Percentiles rank a stretch among this genome's conserved stretches.
Evolutionary conservation across 2,329 filamentous ascomycete genomes (phyloP).

Genomic region (Xylariaceae sp.): DNA sequence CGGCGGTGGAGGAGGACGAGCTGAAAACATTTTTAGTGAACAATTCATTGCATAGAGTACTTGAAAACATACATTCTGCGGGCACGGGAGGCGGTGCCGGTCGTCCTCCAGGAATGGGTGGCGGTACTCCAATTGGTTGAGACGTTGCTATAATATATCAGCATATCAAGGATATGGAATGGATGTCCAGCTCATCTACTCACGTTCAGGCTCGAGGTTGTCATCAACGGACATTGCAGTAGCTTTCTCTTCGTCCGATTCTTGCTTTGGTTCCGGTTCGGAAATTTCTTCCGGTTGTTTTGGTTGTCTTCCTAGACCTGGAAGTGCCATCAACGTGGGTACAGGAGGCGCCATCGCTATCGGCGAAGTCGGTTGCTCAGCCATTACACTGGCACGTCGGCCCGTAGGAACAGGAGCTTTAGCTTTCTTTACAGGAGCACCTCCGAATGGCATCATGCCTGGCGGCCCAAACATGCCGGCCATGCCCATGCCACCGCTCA

Average conservation of each 20-base stretch:
- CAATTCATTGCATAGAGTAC: not conserved
- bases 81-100: slow-evolving; percentile 55
- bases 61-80: slow-evolving; percentile 52
- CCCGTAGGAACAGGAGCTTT: slow-evolving; percentile 39
- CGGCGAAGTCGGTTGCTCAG: slow-evolving; percentile 39
- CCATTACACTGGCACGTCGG: slow-evolving; percentile 40
- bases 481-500: slow-evolving; percentile 89
- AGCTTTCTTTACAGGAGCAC: slow-evolving; percentile 53
- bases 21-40: slow-evolving; percentile 40
- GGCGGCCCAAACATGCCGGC: slow-evolving; percentile 82
- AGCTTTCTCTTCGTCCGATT: slow-evolving; percentile 33
- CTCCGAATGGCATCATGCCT: slow-evolving; percentile 57
- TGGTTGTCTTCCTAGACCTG: slow-evolving; percentile 62
- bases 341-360: slow-evolving; percentile 48
- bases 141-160: slow-evolving; percentile 30
- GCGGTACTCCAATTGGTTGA: slow-evolving; percentile 32
- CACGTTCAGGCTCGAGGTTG: slow-evolving; percentile 25
- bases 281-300: slow-evolving; percentile 40
- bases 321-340: slow-evolving; percentile 59
- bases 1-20: slow-evolving; percentile 53
- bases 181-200: slow-evolving; percentile 19
- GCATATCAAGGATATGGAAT: slow-evolving; percentile 14
- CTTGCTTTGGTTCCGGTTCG: slow-evolving; percentile 48
- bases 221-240: slow-evolving; percentile 30
- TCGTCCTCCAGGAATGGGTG: slow-evolving; percentile 46